These are phyloP conservation scores for Trichoderma virens DNA, from an alignment of 495 filamentous ascomycete genomes.

Conservation along the genomic window DNA sequence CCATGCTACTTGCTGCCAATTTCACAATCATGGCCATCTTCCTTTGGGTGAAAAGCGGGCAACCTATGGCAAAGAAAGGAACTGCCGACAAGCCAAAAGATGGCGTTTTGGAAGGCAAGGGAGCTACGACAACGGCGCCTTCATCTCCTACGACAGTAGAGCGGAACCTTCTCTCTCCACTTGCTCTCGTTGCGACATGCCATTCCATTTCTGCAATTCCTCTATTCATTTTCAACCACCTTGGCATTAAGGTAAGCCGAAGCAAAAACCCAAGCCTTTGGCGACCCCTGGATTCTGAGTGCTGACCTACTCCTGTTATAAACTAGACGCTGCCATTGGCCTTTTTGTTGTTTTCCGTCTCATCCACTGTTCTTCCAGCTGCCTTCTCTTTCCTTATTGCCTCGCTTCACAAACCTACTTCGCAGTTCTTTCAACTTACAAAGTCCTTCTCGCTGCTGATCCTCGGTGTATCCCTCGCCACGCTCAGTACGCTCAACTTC, in stretches of 20 bases:
- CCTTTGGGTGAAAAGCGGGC: slow-evolving; percentile 81
- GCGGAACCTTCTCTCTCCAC: slow-evolving; percentile 69
- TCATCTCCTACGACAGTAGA: slow-evolving; percentile 41
- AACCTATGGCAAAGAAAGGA: slow-evolving; percentile 21
- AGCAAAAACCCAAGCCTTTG: background rate
- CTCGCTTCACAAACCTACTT: slow-evolving; percentile 42
- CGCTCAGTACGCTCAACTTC: slow-evolving; percentile 95
- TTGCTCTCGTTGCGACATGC: slow-evolving; percentile 59
- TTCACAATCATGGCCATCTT: slow-evolving; percentile 94
- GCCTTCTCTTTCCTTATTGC: slow-evolving; percentile 47
- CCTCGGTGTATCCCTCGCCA: slow-evolving; percentile 82
- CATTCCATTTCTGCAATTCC: slow-evolving; percentile 79
- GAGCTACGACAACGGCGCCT: slow-evolving; percentile 12
- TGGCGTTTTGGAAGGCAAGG: slow-evolving; percentile 9
- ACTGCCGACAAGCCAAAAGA: slow-evolving; percentile 16
- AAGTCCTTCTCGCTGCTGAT: slow-evolving; percentile 88
- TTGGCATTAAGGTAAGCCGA: slow-evolving; percentile 48
- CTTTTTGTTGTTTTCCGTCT: slow-evolving; percentile 50
- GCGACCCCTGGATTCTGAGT: background rate
- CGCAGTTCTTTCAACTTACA: slow-evolving; percentile 67
- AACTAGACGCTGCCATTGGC: slow-evolving; percentile 47
- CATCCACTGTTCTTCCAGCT: slow-evolving; percentile 52
- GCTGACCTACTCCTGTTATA: slow-evolving; percentile 18
- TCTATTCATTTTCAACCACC: slow-evolving; percentile 79
- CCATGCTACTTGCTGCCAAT: slow-evolving; percentile 89